Evolutionary conservation across 2,329 filamentous ascomycete species (phyloP).

Genomic region (Drechslera avenae): DNA sequence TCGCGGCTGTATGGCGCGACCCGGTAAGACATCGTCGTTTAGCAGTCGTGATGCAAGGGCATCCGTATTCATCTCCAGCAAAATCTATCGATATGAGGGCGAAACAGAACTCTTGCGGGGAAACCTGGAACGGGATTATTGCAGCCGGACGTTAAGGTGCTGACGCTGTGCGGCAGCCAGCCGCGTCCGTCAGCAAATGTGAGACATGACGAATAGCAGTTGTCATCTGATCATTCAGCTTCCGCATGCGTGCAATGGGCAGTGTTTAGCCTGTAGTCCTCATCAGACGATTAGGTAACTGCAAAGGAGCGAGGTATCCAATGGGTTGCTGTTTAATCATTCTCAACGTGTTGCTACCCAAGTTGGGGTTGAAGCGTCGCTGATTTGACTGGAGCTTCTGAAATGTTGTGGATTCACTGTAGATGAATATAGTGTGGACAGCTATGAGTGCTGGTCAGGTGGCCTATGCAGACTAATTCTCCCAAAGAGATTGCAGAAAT

Average conservation of each 20-base stretch:
- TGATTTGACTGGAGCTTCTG: too few species aligned
- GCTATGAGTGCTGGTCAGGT: background rate
- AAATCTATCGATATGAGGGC: constrained; percentile 10
- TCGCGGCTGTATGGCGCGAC: too few species aligned
- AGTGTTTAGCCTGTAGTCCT: constrained; percentile 9
- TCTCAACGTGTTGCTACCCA: too few species aligned
- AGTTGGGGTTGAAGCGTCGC: too few species aligned
- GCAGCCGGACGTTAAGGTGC: constrained; percentile 9
- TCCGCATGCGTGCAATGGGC: background rate
- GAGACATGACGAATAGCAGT: constrained; percentile 10
- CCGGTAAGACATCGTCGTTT: background rate
- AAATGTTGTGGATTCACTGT: background rate
- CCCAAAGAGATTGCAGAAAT: background rate
- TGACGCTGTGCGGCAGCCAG: constrained; percentile 1
- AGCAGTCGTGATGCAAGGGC: background rate
- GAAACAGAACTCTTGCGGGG: constrained; percentile 5
- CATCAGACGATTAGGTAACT: background rate
- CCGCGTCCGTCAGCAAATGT: constrained; percentile 7
- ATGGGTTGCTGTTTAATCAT: too few species aligned
- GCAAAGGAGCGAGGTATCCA: too few species aligned
- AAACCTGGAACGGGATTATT: constrained; percentile 2
- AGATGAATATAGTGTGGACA: background rate
- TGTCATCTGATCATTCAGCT: background rate
- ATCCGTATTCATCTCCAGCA: constrained; percentile 1
- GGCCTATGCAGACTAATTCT: background rate